phyloP scores from a whole-genome alignment of 1,139 yeast species.

The Geotrichum carabidarum region DNA sequence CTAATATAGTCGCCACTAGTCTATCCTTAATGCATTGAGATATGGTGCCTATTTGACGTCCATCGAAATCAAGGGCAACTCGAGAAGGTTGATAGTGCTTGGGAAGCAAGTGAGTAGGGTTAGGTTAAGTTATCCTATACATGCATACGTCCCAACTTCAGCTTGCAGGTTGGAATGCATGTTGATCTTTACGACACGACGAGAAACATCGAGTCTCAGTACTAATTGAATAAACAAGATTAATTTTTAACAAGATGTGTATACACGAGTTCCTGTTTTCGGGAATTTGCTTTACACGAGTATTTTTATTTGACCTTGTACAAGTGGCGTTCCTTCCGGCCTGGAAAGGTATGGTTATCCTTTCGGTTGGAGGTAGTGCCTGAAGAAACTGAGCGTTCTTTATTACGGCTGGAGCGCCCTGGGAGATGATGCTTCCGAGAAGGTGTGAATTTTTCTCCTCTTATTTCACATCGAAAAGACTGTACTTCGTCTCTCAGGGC shows the following conservation, averaged over 20 bases:
- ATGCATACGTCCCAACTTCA: no score
- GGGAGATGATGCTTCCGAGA: slow-evolving; percentile 10
- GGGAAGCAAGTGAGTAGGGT: not conserved
- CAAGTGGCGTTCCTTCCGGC: slow-evolving; percentile 11
- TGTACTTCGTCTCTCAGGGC: slow-evolving; percentile 56
- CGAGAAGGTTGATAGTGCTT: not conserved
- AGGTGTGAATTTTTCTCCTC: slow-evolving; percentile 32
- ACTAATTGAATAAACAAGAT: not conserved
- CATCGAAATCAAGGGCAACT: not conserved
- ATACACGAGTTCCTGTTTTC: no score
- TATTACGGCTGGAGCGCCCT: slow-evolving; percentile 8
- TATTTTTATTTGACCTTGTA: not conserved
- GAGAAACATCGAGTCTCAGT: no score
- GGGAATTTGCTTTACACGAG: no score
- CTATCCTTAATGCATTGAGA: slow-evolving; percentile 52
- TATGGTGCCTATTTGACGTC: not conserved
- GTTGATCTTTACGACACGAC: not conserved
- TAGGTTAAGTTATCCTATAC: not conserved
- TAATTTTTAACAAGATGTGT: not conserved
- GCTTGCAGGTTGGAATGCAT: not conserved
- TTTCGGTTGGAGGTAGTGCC: not conserved
- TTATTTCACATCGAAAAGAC: slow-evolving; percentile 64
- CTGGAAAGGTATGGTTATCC: slow-evolving; percentile 14
- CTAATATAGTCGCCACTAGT: slow-evolving; percentile 68
- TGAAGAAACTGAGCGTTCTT: not conserved